Conservation (phyloP, 148 eudicot genomes). For the Chenopodium suecicum region DNA sequence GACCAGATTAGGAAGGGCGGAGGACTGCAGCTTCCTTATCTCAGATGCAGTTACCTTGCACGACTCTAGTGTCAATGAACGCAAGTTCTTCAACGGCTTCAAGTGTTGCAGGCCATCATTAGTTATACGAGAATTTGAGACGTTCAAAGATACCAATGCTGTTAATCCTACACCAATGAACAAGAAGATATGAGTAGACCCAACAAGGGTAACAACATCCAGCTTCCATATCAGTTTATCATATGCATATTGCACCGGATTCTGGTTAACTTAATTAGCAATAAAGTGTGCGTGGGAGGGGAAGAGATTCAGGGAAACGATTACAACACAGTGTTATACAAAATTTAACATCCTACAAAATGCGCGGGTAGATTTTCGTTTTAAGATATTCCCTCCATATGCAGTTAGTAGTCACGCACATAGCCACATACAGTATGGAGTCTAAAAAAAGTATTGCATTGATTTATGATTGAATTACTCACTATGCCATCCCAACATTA, state of each 20-base stretch:
- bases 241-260: no score
- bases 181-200: neutral
- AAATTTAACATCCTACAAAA: no score
- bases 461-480: neutral
- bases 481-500: neutral
- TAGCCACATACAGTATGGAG: no score
- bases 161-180: slow-evolving; percentile 54
- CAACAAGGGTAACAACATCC: neutral
- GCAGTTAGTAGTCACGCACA: neutral
- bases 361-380: no score
- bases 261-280: no score
- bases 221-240: neutral
- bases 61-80: slow-evolving; percentile 76
- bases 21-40: slow-evolving; percentile 66
- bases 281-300: no score
- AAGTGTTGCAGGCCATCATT: slow-evolving; percentile 60
- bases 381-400: neutral
- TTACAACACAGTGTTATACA: no score
- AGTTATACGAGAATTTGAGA: slow-evolving; percentile 82
- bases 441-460: no score
- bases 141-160: slow-evolving; percentile 61
- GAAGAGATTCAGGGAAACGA: no score
- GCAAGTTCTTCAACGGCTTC: slow-evolving; percentile 62
- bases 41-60: slow-evolving; percentile 84
- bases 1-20: slow-evolving; percentile 63